Conservation (phyloP, 1,284 basidiomycete genomes). For the Apiotrichum porosum region DNA sequence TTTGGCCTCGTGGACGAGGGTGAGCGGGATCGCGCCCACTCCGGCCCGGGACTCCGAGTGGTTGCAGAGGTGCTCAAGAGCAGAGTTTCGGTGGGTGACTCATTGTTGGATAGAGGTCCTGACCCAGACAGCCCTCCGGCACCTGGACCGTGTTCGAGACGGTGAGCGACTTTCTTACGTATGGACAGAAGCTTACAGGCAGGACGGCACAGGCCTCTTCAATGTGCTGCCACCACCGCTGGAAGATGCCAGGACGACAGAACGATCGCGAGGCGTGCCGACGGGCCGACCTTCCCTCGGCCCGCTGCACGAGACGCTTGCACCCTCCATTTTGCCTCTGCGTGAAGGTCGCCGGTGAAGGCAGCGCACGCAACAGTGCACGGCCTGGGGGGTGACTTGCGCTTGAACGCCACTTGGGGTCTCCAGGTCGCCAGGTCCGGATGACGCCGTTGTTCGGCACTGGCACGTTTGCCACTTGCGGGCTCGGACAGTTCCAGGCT, state of each 20-base stretch:
- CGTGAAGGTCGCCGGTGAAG: not conserved
- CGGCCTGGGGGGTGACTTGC: too few species aligned
- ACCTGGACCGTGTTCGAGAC: constrained; percentile 46
- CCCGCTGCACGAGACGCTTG: constrained; percentile 28
- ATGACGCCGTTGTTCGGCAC: too few species aligned
- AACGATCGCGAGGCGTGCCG: constrained; percentile 27
- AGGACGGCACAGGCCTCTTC: constrained; percentile 36
- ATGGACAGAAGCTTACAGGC: constrained; percentile 17
- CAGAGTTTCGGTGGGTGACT: constrained; percentile 32
- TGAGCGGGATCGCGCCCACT: constrained; percentile 33
- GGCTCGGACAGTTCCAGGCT: too few species aligned
- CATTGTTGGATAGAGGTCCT: too few species aligned
- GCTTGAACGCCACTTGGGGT: too few species aligned
- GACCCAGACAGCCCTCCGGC: constrained; percentile 36
- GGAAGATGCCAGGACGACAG: constrained; percentile 29
- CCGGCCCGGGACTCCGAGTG: constrained; percentile 29
- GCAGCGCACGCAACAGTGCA: not conserved
- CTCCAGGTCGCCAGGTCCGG: too few species aligned
- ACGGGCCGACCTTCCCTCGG: constrained; percentile 32
- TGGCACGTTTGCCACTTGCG: too few species aligned
- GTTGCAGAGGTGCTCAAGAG: constrained; percentile 46
- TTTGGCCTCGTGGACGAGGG: constrained; percentile 41
- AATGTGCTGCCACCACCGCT: constrained; percentile 32
- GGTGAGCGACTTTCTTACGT: constrained; percentile 31
- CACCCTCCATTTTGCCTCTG: constrained; percentile 17